Percentiles rank a stretch among this genome's conserved stretches.
Conservation (phyloP, 2,329 filamentous ascomycete genomes). For the Teratosphaeria epicoccoides region DNA sequence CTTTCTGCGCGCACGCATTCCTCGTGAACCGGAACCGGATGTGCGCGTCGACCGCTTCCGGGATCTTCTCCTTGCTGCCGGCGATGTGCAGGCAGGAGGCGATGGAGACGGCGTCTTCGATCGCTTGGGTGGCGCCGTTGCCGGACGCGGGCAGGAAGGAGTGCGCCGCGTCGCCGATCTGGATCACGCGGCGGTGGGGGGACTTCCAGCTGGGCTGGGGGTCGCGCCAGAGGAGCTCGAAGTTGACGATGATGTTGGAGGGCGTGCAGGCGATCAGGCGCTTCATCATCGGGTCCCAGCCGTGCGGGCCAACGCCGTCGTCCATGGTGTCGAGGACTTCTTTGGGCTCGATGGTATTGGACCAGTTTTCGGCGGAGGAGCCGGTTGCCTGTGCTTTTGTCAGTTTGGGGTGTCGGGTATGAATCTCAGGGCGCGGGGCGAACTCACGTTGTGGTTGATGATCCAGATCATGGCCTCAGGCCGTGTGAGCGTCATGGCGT, state of each 20-base stretch:
- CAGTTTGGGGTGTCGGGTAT: neutral
- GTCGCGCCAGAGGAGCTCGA: slow-evolving; percentile 38
- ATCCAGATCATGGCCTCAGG: slow-evolving; percentile 41
- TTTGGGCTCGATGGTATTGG: slow-evolving; percentile 35
- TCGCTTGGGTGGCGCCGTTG: slow-evolving; percentile 44
- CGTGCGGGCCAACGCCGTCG: slow-evolving; percentile 32
- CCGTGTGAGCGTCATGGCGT: slow-evolving; percentile 36
- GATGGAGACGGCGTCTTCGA: slow-evolving; percentile 42
- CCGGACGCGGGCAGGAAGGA: slow-evolving; percentile 44
- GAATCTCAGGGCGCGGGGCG: neutral
- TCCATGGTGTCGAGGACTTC: slow-evolving; percentile 38
- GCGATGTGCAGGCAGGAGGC: slow-evolving; percentile 34
- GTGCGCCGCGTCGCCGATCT: slow-evolving; percentile 46
- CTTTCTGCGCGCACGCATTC: slow-evolving; percentile 39
- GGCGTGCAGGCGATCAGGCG: slow-evolving; percentile 35
- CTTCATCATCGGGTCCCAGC: slow-evolving; percentile 38
- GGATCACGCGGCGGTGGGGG: slow-evolving; percentile 28
- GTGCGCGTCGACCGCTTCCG: slow-evolving; percentile 15
- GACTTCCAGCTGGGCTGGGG: slow-evolving; percentile 18
- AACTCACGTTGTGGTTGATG: slow-evolving; percentile 36
- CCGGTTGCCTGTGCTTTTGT: slow-evolving; percentile 28
- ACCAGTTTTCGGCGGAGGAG: slow-evolving; percentile 37
- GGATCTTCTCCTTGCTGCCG: slow-evolving; percentile 32
- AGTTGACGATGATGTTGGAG: slow-evolving; percentile 38
- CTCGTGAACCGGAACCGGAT: slow-evolving; percentile 31